Percentiles rank a stretch among this genome's conserved stretches.
phyloP scores from a whole-genome alignment of 2,329 filamentous ascomycete genomes.

The Calonectria henricotiae region DNA sequence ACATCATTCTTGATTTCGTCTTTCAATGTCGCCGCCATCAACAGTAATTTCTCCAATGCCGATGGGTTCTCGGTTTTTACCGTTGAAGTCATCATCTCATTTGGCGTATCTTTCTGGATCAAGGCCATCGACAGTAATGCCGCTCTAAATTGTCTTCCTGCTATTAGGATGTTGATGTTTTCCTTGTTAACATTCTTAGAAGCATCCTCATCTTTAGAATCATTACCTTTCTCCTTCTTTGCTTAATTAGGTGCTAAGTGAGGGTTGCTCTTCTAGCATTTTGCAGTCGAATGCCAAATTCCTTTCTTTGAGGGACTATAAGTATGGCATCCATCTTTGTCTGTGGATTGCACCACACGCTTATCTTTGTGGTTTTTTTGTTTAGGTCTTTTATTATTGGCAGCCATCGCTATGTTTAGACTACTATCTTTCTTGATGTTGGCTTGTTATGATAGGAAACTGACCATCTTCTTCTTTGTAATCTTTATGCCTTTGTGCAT shows the following conservation, averaged over 20 bases:
- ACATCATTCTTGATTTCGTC: background rate
- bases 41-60: background rate
- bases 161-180: background rate
- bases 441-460: background rate
- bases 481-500: background rate
- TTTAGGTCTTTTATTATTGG: background rate
- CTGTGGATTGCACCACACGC: background rate
- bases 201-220: too few relatives aligned
- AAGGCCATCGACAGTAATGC: too few relatives aligned
- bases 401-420: background rate
- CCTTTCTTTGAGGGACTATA: background rate
- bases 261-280: too few relatives aligned
- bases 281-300: background rate
- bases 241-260: background rate
- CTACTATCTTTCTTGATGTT: background rate
- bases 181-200: background rate
- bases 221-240: background rate
- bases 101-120: too few relatives aligned
- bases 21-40: background rate
- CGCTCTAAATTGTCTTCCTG: too few relatives aligned
- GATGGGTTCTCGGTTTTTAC: background rate
- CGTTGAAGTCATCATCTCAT: too few relatives aligned
- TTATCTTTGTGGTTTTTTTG: background rate
- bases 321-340: background rate
- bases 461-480: background rate